Percentiles rank a stretch among this genome's conserved stretches.
These are phyloP conservation scores for Gliomastix tumulicola DNA, from an alignment of 2,329 filamentous ascomycete species.

Conservation along the genomic window DNA sequence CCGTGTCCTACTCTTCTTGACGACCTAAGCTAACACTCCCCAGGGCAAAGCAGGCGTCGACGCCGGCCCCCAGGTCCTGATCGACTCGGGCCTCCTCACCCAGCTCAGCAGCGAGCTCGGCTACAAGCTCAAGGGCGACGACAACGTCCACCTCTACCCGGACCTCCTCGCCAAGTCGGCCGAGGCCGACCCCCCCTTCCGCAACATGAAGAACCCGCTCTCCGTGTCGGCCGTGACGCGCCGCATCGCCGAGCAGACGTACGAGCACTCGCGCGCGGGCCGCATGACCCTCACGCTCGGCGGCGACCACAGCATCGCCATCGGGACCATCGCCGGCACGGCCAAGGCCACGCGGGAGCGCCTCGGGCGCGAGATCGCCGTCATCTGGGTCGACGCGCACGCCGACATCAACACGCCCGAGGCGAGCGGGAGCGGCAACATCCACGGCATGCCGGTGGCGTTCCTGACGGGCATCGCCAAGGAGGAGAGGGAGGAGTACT, in stretches of 20 bases:
- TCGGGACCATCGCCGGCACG: constrained; percentile 84
- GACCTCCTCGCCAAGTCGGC: constrained; percentile 66
- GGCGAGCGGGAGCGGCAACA: constrained; percentile 81
- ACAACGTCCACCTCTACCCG: constrained; percentile 73
- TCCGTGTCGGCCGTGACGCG: constrained; percentile 80
- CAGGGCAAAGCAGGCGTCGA: constrained; percentile 90
- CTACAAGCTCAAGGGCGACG: constrained; percentile 82
- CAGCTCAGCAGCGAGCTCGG: constrained; percentile 80
- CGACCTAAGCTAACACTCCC: constrained; percentile 1
- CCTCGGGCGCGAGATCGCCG: constrained; percentile 74
- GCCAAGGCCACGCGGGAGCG: constrained; percentile 82
- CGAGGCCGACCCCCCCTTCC: constrained; percentile 67
- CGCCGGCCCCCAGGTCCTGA: constrained; percentile 80
- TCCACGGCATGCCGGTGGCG: constrained; percentile 95
- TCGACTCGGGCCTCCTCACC: constrained; percentile 77
- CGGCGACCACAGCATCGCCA: constrained; percentile 93
- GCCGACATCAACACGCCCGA: constrained; percentile 97
- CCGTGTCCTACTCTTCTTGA: constrained; percentile 2
- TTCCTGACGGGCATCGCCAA: constrained; percentile 82
- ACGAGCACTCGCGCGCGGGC: constrained; percentile 75
- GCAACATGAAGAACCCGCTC: constrained; percentile 89
- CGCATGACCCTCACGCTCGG: constrained; percentile 88
- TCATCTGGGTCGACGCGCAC: constrained; percentile 98
- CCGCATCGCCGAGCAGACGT: constrained; percentile 75
- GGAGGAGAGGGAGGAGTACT: constrained; percentile 69